Evolutionary conservation across 495 filamentous ascomycete species (phyloP).

Genomic region (Bryoglossum gracile): DNA sequence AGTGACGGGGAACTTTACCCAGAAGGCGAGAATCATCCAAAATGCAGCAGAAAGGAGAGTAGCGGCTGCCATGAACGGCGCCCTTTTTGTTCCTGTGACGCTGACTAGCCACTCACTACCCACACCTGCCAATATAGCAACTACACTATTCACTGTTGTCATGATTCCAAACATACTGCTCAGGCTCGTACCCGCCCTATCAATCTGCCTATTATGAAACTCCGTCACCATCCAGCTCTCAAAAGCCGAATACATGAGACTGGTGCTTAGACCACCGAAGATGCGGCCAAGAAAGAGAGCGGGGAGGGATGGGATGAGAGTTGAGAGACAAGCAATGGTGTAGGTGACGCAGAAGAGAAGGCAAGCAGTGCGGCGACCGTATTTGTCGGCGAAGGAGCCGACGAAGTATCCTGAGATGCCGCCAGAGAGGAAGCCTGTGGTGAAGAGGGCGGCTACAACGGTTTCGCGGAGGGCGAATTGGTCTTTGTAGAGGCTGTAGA

Average conservation of each 20-base stretch:
- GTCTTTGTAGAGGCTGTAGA: conserved; percentile 48
- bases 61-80: conserved; percentile 41
- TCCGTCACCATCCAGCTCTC: conserved; percentile 56
- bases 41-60: conserved; percentile 34
- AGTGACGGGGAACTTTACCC: conserved; percentile 31
- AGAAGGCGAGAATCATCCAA: conserved; percentile 37
- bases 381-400: conserved; percentile 43
- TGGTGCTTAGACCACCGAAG: conserved; percentile 49
- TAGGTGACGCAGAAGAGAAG: conserved; percentile 45
- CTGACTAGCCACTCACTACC: conserved; percentile 35
- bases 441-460: conserved; percentile 43
- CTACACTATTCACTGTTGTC: conserved; percentile 44
- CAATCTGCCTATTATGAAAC: conserved; percentile 32
- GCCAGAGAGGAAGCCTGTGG: conserved; percentile 43
- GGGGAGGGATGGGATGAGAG: conserved; percentile 30
- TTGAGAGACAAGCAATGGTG: conserved; percentile 43
- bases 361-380: conserved; percentile 43
- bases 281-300: conserved; percentile 44
- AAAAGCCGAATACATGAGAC: conserved; percentile 48
- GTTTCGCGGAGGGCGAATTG: conserved; percentile 40
- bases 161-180: conserved; percentile 44
- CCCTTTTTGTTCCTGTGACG: conserved; percentile 38
- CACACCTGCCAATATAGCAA: conserved; percentile 43
- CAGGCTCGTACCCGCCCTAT: conserved; percentile 30
- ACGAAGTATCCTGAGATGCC: conserved; percentile 43